Percentiles rank a stretch among this genome's conserved stretches.
phyloP scores from a whole-genome alignment of 2,329 filamentous ascomycete genomes.

The Cercospora berteroae region DNA sequence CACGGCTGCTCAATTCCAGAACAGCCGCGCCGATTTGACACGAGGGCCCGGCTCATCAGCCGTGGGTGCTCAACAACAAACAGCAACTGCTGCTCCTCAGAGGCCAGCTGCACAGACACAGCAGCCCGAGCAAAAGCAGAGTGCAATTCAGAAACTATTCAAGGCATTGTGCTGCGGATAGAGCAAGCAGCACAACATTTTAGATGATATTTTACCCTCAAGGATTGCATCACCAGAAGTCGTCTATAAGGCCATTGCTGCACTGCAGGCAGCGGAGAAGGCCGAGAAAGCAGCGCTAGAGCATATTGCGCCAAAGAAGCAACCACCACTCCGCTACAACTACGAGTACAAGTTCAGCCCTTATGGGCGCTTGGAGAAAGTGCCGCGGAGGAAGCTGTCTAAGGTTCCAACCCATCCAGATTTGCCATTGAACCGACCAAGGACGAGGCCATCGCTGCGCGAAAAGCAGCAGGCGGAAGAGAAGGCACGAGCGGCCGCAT shows the following conservation, averaged over 20 bases:
- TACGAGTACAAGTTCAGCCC: conserved; percentile 4
- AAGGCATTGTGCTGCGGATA: conserved; percentile 86
- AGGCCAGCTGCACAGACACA: conserved; percentile 28
- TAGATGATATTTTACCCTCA: conserved; percentile 7
- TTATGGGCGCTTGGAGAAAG: neutral
- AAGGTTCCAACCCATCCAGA: neutral
- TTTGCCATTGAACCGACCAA: neutral
- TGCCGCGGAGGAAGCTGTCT: neutral
- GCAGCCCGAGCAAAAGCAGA: conserved; percentile 66
- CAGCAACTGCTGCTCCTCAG: conserved; percentile 13
- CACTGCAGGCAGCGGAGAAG: neutral
- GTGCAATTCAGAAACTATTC: conserved; percentile 87
- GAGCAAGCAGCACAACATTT: conserved; percentile 17
- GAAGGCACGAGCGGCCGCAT: neutral
- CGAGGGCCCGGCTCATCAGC: conserved; percentile 22
- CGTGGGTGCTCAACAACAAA: conserved; percentile 14
- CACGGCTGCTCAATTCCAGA: conserved; percentile 94
- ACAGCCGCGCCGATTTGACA: conserved; percentile 67
- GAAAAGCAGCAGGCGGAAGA: neutral
- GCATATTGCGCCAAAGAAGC: neutral
- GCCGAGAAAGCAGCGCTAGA: neutral
- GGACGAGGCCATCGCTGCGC: neutral
- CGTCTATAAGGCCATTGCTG: conserved; percentile 1
- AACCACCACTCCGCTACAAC: neutral
- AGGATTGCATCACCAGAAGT: neutral